Conservation (phyloP, 2,329 filamentous ascomycete genomes). For the Botryotinia convoluta region DNA sequence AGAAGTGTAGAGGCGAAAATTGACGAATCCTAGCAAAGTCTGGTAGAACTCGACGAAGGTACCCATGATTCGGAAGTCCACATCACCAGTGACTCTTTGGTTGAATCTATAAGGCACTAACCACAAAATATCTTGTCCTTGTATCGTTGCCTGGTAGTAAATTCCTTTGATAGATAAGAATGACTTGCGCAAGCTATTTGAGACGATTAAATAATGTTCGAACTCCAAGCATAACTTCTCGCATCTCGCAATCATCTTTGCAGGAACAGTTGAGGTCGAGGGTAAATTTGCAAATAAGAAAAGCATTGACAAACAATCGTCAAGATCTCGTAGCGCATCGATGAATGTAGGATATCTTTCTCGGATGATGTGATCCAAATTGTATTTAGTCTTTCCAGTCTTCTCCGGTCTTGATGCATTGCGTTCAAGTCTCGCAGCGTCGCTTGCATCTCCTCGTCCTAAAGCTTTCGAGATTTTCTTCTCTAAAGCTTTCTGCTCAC, state of each 20-base stretch:
- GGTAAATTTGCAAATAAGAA: slow-evolving; percentile 97
- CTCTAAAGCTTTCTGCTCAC: slow-evolving; percentile 92
- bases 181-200: slow-evolving; percentile 87
- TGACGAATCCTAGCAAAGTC: slow-evolving; percentile 90
- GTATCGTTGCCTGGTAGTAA: slow-evolving; percentile 97
- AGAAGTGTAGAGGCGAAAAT: slow-evolving; percentile 90
- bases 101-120: slow-evolving; percentile 98
- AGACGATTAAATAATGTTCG: slow-evolving; percentile 93
- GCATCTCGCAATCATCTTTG: slow-evolving; percentile 94
- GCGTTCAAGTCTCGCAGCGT: slow-evolving; percentile 80
- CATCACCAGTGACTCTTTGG: slow-evolving; percentile 86
- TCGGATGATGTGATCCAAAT: slow-evolving; percentile 93
- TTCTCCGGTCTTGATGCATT: slow-evolving; percentile 88
- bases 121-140: slow-evolving; percentile 96
- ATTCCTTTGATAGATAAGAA: slow-evolving; percentile 99
- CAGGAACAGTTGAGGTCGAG: slow-evolving; percentile 81
- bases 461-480: slow-evolving; percentile 96
- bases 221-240: slow-evolving; percentile 93
- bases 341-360: slow-evolving; percentile 97
- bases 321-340: slow-evolving; percentile 88
- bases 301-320: slow-evolving; percentile 94
- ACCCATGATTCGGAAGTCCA: slow-evolving; percentile 98
- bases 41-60: slow-evolving; percentile 99
- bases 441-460: slow-evolving; percentile 83
- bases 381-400: slow-evolving; percentile 84